These are phyloP conservation scores for Trichoderma sp. DNA, from an alignment of 2,329 filamentous ascomycete genomes.

Conservation along the genomic window DNA sequence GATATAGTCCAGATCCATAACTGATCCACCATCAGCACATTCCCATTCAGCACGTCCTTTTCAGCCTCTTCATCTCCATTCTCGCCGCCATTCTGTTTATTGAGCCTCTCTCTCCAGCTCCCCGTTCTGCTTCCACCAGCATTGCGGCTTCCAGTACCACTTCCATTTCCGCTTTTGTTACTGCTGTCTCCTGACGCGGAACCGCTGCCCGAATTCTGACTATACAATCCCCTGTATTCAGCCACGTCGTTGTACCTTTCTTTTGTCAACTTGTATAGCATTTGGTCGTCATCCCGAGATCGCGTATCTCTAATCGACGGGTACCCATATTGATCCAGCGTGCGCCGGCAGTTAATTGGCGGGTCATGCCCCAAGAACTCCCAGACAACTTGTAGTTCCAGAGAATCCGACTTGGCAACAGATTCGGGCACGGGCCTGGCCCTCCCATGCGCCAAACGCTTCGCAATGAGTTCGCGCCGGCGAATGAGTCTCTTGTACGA, in stretches of 20 bases:
- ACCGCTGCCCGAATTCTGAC: slow-evolving; percentile 38
- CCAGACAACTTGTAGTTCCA: slow-evolving; percentile 66
- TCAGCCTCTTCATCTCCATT: slow-evolving; percentile 33
- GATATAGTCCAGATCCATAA: slow-evolving; percentile 65
- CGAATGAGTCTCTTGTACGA: slow-evolving; percentile 62
- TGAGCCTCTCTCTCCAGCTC: slow-evolving; percentile 38
- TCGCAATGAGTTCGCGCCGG: slow-evolving; percentile 58
- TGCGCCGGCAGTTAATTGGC: slow-evolving; percentile 63
- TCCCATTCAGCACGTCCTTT: slow-evolving; percentile 55
- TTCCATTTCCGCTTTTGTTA: slow-evolving; percentile 37
- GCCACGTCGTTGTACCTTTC: slow-evolving; percentile 40
- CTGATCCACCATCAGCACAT: slow-evolving; percentile 69
- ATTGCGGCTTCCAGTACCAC: slow-evolving; percentile 36
- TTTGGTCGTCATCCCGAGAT: slow-evolving; percentile 66
- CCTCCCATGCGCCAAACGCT: slow-evolving; percentile 57
- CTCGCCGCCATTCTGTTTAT: slow-evolving; percentile 30
- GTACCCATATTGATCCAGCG: slow-evolving; percentile 67
- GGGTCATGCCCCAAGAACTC: slow-evolving; percentile 64
- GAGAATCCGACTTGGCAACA: slow-evolving; percentile 57
- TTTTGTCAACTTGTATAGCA: slow-evolving; percentile 68
- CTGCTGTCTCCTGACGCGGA: slow-evolving; percentile 24
- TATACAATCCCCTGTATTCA: slow-evolving; percentile 35
- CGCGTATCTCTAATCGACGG: slow-evolving; percentile 63
- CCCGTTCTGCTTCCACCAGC: slow-evolving; percentile 36
- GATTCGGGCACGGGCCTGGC: slow-evolving; percentile 59